phyloP scores from a whole-genome alignment of 345 rosid genomes.

The Turritis glabra region DNA sequence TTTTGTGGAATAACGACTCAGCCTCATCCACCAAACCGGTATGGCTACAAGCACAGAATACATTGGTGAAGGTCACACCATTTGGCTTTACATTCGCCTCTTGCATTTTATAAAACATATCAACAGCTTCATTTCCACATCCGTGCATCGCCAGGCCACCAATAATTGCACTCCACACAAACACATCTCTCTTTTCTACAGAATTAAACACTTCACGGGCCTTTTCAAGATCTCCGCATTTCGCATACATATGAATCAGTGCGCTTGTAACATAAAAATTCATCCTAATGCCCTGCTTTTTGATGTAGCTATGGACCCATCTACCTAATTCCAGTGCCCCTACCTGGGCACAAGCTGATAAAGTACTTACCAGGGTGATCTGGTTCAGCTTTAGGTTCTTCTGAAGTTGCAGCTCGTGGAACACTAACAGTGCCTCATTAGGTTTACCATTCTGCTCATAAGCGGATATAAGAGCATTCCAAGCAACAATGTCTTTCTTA shows the following conservation, averaged over 20 bases:
- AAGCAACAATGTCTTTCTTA: constrained; percentile 52
- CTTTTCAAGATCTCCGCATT: constrained; percentile 71
- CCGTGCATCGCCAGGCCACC: constrained; percentile 80
- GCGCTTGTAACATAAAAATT: constrained; percentile 61
- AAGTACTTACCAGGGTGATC: constrained; percentile 58
- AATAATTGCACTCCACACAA: constrained; percentile 79
- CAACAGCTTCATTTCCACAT: constrained; percentile 52
- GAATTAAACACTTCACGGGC: constrained; percentile 61
- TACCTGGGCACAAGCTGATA: constrained; percentile 70
- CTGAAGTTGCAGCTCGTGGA: constrained; percentile 55
- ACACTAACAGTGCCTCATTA: constrained; percentile 59
- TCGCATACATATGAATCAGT: constrained; percentile 78
- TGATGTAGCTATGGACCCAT: constrained; percentile 55
- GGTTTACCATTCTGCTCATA: constrained; percentile 68
- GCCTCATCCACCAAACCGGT: constrained; percentile 67
- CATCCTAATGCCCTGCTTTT: constrained; percentile 50
- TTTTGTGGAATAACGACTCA: constrained; percentile 48
- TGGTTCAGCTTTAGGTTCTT: constrained; percentile 50
- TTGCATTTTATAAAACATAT: constrained; percentile 59
- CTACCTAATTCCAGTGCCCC: constrained; percentile 62
- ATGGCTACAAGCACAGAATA: constrained; percentile 74
- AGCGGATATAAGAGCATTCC: constrained; percentile 73
- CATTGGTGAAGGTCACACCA: constrained; percentile 63
- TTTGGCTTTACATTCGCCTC: constrained; percentile 59
- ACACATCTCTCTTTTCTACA: constrained; percentile 55